Evolutionary conservation across 1,284 basidiomycete species (phyloP).

Genomic region (Naganishia sp.): DNA sequence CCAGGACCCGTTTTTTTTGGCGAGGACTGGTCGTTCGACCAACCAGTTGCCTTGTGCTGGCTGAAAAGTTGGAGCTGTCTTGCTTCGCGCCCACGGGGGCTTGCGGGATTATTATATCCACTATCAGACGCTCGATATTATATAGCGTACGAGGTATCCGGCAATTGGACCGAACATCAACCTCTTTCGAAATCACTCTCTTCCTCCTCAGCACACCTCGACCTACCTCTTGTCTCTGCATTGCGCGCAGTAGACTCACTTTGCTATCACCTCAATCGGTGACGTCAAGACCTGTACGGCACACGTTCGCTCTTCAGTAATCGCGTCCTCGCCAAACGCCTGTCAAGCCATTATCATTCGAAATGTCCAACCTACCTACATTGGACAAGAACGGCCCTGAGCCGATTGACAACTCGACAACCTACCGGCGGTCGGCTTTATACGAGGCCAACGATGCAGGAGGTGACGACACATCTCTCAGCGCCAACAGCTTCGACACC

Average conservation of each 20-base stretch:
- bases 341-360: not conserved
- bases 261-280: not conserved
- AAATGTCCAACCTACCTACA: slow-evolving; percentile 13
- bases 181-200: not conserved
- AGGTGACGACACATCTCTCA: slow-evolving; percentile 24
- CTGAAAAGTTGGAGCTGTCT: slow-evolving; percentile 15
- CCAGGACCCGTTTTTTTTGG: not conserved
- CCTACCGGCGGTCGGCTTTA: slow-evolving; percentile 10
- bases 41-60: not conserved
- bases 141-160: slow-evolving; percentile 2
- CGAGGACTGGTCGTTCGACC: slow-evolving; percentile 4
- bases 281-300: not conserved
- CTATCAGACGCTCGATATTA: not conserved
- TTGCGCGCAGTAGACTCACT: too few species aligned
- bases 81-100: not conserved
- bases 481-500: slow-evolving; percentile 20
- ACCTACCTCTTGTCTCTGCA: not conserved
- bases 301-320: not conserved
- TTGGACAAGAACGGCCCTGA: slow-evolving; percentile 17
- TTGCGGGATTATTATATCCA: slow-evolving; percentile 5
- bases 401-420: slow-evolving; percentile 16
- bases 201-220: not conserved
- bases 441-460: slow-evolving; percentile 7
- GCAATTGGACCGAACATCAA: not conserved
- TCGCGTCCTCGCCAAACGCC: too few species aligned